Evolutionary conservation across 2,329 filamentous ascomycete species (phyloP), one percentile per base, ranked within the genome.

Genomic region (Akanthomyces muscarius): DNA sequence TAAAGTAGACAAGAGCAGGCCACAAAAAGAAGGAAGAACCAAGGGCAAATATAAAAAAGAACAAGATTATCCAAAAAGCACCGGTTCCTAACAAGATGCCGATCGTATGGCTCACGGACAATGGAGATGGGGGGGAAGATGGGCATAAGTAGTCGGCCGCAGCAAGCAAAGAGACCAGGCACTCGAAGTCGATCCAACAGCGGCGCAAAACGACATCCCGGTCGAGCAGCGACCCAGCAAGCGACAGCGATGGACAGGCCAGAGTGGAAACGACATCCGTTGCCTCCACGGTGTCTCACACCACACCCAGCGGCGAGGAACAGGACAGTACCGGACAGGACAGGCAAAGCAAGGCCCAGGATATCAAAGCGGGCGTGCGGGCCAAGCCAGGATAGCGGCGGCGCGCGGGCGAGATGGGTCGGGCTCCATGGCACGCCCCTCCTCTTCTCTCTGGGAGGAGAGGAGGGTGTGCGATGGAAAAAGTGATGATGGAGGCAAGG

Each of bases 11-110:
- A 54, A 54, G 69, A 73, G 69, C 75, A 73, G 80, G 75, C 75
- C 74, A 76, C 69, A 75, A 79, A 80, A 80, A 77, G 74, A 80
- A 79, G 76, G 74, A 80, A 78, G 78, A 80, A 78, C 76, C 77
- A 75, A 77, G 63, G 77, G 77, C 75, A 75, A 74, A 76, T 78
- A 77, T 73, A 76, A 77, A 76, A 75, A 74, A 77, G 76, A 68
- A 70, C 66, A 77, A 73, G 72, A 78, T 77, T 75, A 80, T 57
- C 73, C 74, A 68, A 70, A 69, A 69, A 69, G 67, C 69, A 72
- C 73, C 73, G 73, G 74, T 75, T 76, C 75, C 73, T 72, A 79
- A 77, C 69, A 75, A 73, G 77, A 71, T 81, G 78, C 76, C 78
- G 78, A 81, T 82, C 78, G 76, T 78, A 75, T 76, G 73, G 73